These are phyloP conservation scores for Trichoderma lentiforme DNA, from an alignment of 2,329 filamentous ascomycete species.

Conservation along the genomic window DNA sequence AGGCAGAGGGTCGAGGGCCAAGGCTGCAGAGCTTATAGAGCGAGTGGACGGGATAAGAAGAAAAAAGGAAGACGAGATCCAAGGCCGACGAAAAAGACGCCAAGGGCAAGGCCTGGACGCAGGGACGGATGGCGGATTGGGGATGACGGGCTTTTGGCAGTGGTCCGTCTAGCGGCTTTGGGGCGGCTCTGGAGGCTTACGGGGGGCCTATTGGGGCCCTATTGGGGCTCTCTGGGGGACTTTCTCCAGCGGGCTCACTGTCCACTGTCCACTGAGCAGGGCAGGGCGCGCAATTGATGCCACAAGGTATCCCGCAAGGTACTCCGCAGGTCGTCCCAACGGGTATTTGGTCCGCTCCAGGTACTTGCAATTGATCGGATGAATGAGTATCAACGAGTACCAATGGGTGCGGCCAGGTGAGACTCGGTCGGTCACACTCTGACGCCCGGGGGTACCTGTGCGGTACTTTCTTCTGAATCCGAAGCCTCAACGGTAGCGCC, in stretches of 20 bases:
- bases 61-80: not conserved
- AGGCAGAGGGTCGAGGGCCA: not conserved
- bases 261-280: not conserved
- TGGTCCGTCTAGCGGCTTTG: not conserved
- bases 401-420: not conserved
- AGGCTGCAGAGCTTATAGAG: not conserved
- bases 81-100: slow-evolving; percentile 2
- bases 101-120: slow-evolving; percentile 13
- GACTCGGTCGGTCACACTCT: not conserved
- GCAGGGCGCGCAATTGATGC: not conserved
- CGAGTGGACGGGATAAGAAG: not conserved
- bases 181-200: not conserved
- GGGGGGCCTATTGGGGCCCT: not conserved
- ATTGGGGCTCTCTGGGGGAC: not conserved
- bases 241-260: not conserved
- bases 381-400: not conserved
- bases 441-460: not conserved
- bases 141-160: not conserved
- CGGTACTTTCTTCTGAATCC: slow-evolving; percentile 6
- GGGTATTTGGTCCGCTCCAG: not conserved
- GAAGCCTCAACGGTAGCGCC: not conserved
- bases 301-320: not conserved
- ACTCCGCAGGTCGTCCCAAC: not conserved
- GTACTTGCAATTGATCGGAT: not conserved
- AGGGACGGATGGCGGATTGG: slow-evolving; percentile 17